Evolutionary conservation across 106 monocot species (phyloP).

Genomic region (Dendrobium nobile): DNA sequence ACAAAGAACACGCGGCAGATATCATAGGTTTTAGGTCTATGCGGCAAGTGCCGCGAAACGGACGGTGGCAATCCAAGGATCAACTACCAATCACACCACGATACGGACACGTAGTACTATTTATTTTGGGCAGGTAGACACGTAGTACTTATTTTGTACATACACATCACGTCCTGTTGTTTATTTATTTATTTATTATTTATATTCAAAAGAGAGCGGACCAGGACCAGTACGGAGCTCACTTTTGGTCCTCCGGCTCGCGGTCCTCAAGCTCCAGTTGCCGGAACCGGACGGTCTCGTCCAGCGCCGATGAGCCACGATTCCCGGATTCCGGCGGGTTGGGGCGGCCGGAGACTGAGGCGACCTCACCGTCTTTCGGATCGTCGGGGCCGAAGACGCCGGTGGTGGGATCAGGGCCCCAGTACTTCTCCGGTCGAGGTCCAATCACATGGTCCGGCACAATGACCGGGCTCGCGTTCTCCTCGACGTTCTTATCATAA

Average conservation of each 20-base stretch:
- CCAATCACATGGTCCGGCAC: constrained; percentile 43
- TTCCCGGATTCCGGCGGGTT: background rate
- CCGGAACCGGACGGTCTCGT: background rate
- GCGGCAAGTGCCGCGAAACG: too few species aligned
- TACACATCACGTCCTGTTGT: too few species aligned
- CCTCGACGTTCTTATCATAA: constrained; percentile 52
- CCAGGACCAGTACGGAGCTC: too few species aligned
- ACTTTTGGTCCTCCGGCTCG: background rate
- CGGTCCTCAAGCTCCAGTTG: background rate
- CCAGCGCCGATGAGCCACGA: background rate
- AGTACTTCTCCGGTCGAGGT: constrained; percentile 34
- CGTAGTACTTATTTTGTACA: too few species aligned
- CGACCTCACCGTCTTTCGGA: background rate
- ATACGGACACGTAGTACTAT: too few species aligned
- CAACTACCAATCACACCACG: too few species aligned
- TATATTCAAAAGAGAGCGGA: too few species aligned
- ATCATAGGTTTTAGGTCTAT: too few species aligned
- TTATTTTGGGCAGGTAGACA: too few species aligned
- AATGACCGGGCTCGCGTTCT: constrained; percentile 25
- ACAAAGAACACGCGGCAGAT: too few species aligned
- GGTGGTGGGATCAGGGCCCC: constrained; percentile 50
- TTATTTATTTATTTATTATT: too few species aligned
- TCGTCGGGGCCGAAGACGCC: constrained; percentile 52
- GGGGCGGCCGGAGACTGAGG: background rate
- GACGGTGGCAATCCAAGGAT: too few species aligned